Evolutionary conservation across 108 stramenopile species (phyloP), one percentile per base, ranked within the genome.

Genomic region (Cyclostephanos tholiformis): DNA sequence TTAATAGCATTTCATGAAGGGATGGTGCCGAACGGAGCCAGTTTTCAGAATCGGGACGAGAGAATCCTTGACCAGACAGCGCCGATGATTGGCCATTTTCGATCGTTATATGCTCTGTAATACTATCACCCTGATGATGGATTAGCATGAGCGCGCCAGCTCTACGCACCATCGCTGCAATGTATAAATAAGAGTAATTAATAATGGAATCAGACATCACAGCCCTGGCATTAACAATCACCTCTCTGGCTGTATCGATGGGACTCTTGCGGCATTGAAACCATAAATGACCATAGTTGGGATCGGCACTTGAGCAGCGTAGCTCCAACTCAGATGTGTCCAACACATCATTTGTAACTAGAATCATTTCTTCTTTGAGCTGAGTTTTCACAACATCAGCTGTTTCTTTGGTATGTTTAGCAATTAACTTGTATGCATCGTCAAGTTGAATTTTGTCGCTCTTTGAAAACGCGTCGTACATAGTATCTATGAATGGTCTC

Each of bases 281-380:
- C 96, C 97, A 98, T 67, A 97, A 62, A 50, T 87, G 85, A 6
- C 98, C 98, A 79, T 99, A 99, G 77, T 99, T 99, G 6, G 98
- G 98, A 69, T 98, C 97, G 7, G 98, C 98, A 71, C 97, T 98
- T 19, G 89, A 87, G 58, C 96, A 97, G 17, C 85, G 82, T 39
- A 92, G 82, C 67, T 91, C 91, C 50, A 97, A 83, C 30, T 83
- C 76, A 8, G 84, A 72, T 22, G 85, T 84, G 76, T 92, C 89
- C 58, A 94, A 63, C 67, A 75, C 73, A 55, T 80, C 60, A 50
- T 26, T 75, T 19, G 64, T 67, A 22, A 60, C 66, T 43, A 26
- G 60, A 32, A 61, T 67, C 43, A 46, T 46, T 44, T 56, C 53
- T 64, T 70, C 44, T 70, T 66, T 63, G 14, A 63, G 63, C 75